phyloP scores from a whole-genome alignment of 2,329 filamentous ascomycete genomes.

The Aspergillus tamarii region DNA sequence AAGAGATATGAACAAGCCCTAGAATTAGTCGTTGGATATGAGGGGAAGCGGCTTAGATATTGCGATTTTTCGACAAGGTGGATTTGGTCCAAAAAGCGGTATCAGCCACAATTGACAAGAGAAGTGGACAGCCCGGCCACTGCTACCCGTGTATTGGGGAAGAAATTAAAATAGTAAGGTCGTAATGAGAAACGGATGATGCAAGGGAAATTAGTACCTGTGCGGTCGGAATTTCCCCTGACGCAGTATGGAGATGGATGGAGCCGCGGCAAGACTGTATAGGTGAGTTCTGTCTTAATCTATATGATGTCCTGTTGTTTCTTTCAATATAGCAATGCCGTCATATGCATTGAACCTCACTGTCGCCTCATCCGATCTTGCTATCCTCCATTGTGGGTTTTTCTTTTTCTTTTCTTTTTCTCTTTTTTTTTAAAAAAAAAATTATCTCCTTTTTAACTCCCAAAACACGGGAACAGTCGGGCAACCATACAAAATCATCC shows the following conservation, averaged over 20 bases:
- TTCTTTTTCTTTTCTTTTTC: background rate
- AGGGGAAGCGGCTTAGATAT: background rate
- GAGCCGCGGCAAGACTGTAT: slow-evolving; percentile 10
- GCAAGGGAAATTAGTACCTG: slow-evolving; percentile 21
- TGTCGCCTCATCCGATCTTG: slow-evolving; percentile 2
- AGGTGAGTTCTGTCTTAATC: slow-evolving; percentile 11
- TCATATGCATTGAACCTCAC: slow-evolving; percentile 7
- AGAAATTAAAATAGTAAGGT: slow-evolving; percentile 1
- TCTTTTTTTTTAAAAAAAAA: background rate
- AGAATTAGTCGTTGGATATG: background rate
- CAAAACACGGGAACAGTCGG: slow-evolving; percentile 10
- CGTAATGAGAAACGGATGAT: slow-evolving; percentile 14
- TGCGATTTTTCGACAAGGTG: background rate
- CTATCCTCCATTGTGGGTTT: background rate
- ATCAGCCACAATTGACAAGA: slow-evolving; percentile 22
- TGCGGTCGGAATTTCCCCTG: slow-evolving; percentile 15
- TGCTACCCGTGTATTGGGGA: slow-evolving; percentile 10
- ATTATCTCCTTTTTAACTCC: background rate
- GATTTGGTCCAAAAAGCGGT: slow-evolving; percentile 14
- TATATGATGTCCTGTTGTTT: slow-evolving; percentile 2
- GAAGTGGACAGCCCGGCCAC: slow-evolving; percentile 13
- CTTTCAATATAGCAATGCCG: slow-evolving; percentile 10
- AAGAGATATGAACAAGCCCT: slow-evolving; percentile 2
- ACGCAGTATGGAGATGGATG: slow-evolving; percentile 14
- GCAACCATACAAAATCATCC: slow-evolving; percentile 12